Evolutionary conservation across 2,329 filamentous ascomycete genomes (phyloP), one percentile per base, ranked within the genome.

Genomic region (Xenosphaeropsis pyriputrescens): DNA sequence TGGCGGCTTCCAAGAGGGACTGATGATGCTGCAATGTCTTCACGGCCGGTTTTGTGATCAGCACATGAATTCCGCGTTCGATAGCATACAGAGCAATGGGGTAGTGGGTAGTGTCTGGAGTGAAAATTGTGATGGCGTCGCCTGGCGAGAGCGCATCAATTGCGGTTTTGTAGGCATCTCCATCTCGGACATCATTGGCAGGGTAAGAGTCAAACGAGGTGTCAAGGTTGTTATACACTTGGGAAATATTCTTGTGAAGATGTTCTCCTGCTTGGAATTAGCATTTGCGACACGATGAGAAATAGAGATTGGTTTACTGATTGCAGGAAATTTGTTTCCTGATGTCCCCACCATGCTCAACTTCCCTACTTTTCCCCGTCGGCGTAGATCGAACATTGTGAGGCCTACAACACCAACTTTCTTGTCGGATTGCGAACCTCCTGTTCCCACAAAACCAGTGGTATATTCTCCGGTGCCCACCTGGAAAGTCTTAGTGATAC

Each of bases 391-490:
- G 58, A 94, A 93, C 47, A 94, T 67, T 17, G 84, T 89, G 56
- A 95, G 64, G 31, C 84, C 88, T 14, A 95, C 88, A 8, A 95
- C 89, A 41, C 89, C 88, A 36, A 95, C 82, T 61, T 95, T 95
- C 67, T 95, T 95, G 68, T 95, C 89, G 36, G 85, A 93, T 9
- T 73, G 79, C 4, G 85, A 93, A 37, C 78, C 80, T 42, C 79
- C 81, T 43, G 77, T 79, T 41, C 84, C 85, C 40, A 94, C 86
- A 50, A 91, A 95, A 41, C 88, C 88, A 32, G 89, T 95, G 51
- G 89, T 95, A 69, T 95, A 95, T 70, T 95, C 88, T 53, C 88
- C 89, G 9, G 88, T 94, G 46, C 88, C 88, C 41, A 94, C 74
- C 81, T 36, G 4, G 7, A 13, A 18, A 8, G 22, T 16, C 6